Base-by-base conservation (phyloP, 768 basidiomycete genomes). In the Agaricus subrufescens region DNA sequence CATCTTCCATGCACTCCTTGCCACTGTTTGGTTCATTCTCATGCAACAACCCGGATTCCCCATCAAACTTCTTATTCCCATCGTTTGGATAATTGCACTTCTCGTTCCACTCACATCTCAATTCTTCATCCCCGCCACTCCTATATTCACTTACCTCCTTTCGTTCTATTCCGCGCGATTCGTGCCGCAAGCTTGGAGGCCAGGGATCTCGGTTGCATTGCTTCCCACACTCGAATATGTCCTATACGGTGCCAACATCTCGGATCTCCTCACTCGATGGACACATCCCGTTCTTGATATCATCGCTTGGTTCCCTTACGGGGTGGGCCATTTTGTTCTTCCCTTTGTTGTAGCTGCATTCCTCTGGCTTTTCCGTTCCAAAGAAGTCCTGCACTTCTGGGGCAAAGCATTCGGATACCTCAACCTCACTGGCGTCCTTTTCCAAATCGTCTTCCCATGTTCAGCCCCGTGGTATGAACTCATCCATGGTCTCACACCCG, bases 401-500 rank as follows among this genome's bases (percentile, higher is more conserved):
- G 92, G 82, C 0, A 79, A 83, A 52, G 86, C 86, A 0, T 95
- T 99, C 65, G 97, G 97, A 0, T 97, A 91, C 72, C 84, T 98
- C 83, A 98, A 93, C 72, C 76, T 95, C 53, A 72, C 80, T 10
- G 96, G 94, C 1, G 97, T 98, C 34, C 70, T 94, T 64, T 80
- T 85, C 56, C 96, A 98, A 68, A 86, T 97, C 65, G 65, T 91
- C 37, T 79, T 98, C 56, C 97, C 96, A 0, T 97, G 94, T 65
- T 86, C 96, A 1, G 87, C 97, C 1, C 97, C 97, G 4, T 89
- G 97, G 97, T 99, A 98, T 71, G 96, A 98, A 66, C 81, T 98
- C 63, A 92, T 97, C 61, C 87, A 98, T 67, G 97, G 97, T 1
- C 84, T 98, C 38, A 96, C 92, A 0, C 97, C 97, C 0, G 97